Percentiles rank a stretch among this genome's conserved stretches.
These are phyloP conservation scores for Cladosporium sp. DNA, from an alignment of 2,329 filamentous ascomycete species.

Conservation along the genomic window DNA sequence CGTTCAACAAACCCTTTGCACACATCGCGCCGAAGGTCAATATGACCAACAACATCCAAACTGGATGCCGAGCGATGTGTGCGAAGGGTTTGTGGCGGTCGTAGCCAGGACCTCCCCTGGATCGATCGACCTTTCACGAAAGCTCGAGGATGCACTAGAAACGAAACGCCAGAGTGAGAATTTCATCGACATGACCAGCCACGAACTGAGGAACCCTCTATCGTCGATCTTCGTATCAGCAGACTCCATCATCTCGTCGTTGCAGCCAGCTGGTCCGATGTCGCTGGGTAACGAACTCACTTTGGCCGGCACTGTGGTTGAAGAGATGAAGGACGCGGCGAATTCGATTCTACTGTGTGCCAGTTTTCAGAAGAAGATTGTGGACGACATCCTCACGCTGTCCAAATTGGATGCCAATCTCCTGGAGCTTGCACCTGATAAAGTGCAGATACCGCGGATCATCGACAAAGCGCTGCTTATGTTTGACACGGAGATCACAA, in stretches of 20 bases:
- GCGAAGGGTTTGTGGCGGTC: neutral
- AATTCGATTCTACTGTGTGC: conserved; percentile 29
- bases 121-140: conserved; percentile 29
- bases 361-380: conserved; percentile 36
- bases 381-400: conserved; percentile 45
- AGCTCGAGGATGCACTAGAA: conserved; percentile 18
- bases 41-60: neutral
- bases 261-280: conserved; percentile 29
- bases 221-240: conserved; percentile 41
- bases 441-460: conserved; percentile 30
- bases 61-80: neutral
- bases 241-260: conserved; percentile 33
- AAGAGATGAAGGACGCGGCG: conserved; percentile 22
- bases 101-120: neutral
- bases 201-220: conserved; percentile 43
- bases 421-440: conserved; percentile 35
- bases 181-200: conserved; percentile 33
- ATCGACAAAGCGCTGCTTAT: conserved; percentile 33
- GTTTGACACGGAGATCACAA: conserved; percentile 35
- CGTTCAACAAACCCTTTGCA: neutral
- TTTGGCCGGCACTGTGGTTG: conserved; percentile 2
- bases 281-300: neutral
- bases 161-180: conserved; percentile 27
- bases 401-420: conserved; percentile 33
- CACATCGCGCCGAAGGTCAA: neutral